A percentile compares a stretch with the other conserved stretches of the same genome.
These are phyloP conservation scores for Xylariales sp. DNA, from an alignment of 2,329 filamentous ascomycete genomes.

Conservation along the genomic window DNA sequence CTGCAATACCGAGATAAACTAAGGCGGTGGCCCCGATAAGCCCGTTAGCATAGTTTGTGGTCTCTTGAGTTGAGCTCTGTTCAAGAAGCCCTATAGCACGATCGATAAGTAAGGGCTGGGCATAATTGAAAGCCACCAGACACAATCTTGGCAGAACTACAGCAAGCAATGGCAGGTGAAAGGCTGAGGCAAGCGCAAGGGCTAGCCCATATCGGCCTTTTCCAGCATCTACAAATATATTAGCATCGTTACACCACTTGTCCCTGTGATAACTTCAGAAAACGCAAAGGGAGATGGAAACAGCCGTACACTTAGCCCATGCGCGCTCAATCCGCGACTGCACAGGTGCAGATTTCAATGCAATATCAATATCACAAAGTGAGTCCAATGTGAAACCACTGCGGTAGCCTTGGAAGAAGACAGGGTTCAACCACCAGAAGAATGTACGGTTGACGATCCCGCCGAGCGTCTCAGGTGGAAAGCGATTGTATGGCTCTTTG, in stretches of 20 bases:
- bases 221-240: background rate
- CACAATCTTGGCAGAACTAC: background rate
- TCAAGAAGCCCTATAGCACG: background rate
- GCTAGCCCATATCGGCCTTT: background rate
- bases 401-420: background rate
- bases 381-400: background rate
- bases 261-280: background rate
- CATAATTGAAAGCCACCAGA: background rate
- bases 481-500: background rate
- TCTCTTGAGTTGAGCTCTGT: background rate
- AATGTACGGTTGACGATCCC: background rate
- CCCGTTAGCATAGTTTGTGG: background rate
- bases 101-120: background rate
- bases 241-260: background rate
- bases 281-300: background rate
- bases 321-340: background rate
- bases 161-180: background rate
- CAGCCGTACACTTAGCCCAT: background rate
- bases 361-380: background rate
- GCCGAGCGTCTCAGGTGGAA: background rate
- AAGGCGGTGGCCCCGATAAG: background rate
- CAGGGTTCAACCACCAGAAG: background rate
- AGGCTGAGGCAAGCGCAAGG: background rate
- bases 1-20: conserved; percentile 4
- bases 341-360: background rate